These are phyloP conservation scores for Leptographium radiaticola DNA, from an alignment of 2,329 filamentous ascomycete genomes.

Conservation along the genomic window DNA sequence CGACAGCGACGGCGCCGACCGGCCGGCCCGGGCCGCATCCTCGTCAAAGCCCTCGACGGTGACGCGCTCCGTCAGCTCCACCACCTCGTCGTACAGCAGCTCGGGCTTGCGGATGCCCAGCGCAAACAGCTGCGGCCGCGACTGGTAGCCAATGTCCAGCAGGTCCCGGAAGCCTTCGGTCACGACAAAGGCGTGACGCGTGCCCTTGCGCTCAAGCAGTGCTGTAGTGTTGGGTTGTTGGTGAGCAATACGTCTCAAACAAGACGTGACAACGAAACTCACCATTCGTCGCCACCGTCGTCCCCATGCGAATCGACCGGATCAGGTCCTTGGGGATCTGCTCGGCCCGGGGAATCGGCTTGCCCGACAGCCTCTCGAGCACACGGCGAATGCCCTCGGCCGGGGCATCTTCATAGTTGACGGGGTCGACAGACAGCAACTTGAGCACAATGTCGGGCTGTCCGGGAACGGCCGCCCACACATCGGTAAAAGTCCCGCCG, in stretches of 20 bases:
- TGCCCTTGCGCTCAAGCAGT: conserved; percentile 77
- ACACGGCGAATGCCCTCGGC: conserved; percentile 81
- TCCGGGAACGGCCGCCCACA: conserved; percentile 17
- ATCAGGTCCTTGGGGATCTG: conserved; percentile 20
- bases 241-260: not conserved
- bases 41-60: conserved; percentile 53
- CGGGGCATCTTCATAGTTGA: conserved; percentile 81
- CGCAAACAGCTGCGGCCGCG: conserved; percentile 80
- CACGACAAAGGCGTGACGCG: conserved; percentile 78
- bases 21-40: conserved; percentile 17
- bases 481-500: conserved; percentile 11
- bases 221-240: conserved; percentile 18
- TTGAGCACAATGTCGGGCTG: conserved; percentile 21
- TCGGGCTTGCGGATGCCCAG: conserved; percentile 76
- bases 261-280: not conserved
- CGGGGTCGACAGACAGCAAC: conserved; percentile 64
- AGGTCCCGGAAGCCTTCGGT: conserved; percentile 83
- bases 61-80: conserved; percentile 82
- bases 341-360: conserved; percentile 64
- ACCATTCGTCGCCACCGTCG: conserved; percentile 82
- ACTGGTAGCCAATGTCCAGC: conserved; percentile 81
- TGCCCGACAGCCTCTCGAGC: conserved; percentile 59
- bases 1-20: conserved; percentile 14
- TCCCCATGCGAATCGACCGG: conserved; percentile 75
- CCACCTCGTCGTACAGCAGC: conserved; percentile 67